These are phyloP conservation scores for Didymella pomorum DNA, from an alignment of 2,329 filamentous ascomycete genomes.

Conservation along the genomic window DNA sequence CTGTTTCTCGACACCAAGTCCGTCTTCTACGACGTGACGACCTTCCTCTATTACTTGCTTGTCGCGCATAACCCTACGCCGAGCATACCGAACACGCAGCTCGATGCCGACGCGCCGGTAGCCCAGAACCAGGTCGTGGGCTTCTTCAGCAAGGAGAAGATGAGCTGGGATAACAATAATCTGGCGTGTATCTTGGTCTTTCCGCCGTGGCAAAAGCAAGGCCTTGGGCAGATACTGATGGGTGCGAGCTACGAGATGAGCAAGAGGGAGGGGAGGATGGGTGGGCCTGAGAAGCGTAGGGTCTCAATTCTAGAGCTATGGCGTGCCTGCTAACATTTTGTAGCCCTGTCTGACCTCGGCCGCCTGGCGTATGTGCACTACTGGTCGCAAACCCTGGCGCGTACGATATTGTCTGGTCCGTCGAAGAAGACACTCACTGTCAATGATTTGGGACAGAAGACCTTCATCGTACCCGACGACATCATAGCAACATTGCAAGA, in stretches of 20 bases:
- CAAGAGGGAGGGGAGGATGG: slow-evolving; percentile 79
- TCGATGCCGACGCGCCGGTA: slow-evolving; percentile 14
- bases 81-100: slow-evolving; percentile 45
- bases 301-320: background rate
- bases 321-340: slow-evolving; percentile 18
- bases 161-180: slow-evolving; percentile 99
- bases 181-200: slow-evolving; percentile 96
- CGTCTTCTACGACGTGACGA: slow-evolving; percentile 94
- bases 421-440: slow-evolving; percentile 67
- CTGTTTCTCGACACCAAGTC: slow-evolving; percentile 98
- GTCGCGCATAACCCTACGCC: slow-evolving; percentile 70
- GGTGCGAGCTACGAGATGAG: slow-evolving; percentile 93
- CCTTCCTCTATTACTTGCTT: slow-evolving; percentile 93
- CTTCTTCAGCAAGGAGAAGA: slow-evolving; percentile 99
- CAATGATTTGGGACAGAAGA: slow-evolving; percentile 75
- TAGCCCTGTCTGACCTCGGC: slow-evolving; percentile 81
- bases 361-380: slow-evolving; percentile 82
- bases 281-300: slow-evolving; percentile 85
- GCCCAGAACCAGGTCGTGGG: slow-evolving; percentile 72
- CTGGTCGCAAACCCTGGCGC: slow-evolving; percentile 84
- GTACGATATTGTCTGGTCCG: slow-evolving; percentile 63
- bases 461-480: slow-evolving; percentile 87
- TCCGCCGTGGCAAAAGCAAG: slow-evolving; percentile 92
- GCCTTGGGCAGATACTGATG: slow-evolving; percentile 88
- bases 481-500: slow-evolving; percentile 78